phyloP scores from a whole-genome alignment of 2,329 filamentous ascomycete species.

The Didymella arachidicola region DNA sequence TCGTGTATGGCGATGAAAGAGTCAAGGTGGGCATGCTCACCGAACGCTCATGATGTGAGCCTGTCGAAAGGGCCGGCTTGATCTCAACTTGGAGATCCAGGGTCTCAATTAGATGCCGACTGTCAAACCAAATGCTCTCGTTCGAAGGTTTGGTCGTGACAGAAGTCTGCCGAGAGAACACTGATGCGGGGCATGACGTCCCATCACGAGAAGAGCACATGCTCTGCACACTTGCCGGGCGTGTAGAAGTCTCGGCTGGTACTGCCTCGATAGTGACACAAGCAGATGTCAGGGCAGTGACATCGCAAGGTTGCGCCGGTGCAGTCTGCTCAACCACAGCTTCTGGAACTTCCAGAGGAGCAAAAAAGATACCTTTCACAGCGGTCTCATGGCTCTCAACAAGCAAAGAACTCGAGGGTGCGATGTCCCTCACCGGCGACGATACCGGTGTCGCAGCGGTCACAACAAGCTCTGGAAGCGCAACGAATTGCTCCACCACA shows the following conservation, averaged over 20 bases:
- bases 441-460: not conserved
- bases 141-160: slow-evolving; percentile 14
- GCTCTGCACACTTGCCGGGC: not conserved
- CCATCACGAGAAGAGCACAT: not conserved
- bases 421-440: not conserved
- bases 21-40: not conserved
- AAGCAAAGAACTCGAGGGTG: too few relatives aligned
- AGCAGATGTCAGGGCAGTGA: not conserved
- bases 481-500: not conserved
- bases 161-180: slow-evolving; percentile 10
- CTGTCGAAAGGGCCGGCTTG: not conserved
- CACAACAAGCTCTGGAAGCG: not conserved
- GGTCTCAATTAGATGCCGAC: slow-evolving; percentile 1
- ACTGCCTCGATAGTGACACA: not conserved
- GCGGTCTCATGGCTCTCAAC: too few relatives aligned
- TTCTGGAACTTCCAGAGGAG: not conserved
- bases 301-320: not conserved
- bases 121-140: not conserved
- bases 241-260: not conserved
- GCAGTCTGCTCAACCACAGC: not conserved
- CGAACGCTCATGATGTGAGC: not conserved
- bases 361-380: not conserved
- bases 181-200: not conserved
- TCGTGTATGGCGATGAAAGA: not conserved
- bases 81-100: slow-evolving; percentile 1